These are phyloP conservation scores for Colletotrichum magnum DNA, from an alignment of 2,329 filamentous ascomycete species.

Conservation along the genomic window DNA sequence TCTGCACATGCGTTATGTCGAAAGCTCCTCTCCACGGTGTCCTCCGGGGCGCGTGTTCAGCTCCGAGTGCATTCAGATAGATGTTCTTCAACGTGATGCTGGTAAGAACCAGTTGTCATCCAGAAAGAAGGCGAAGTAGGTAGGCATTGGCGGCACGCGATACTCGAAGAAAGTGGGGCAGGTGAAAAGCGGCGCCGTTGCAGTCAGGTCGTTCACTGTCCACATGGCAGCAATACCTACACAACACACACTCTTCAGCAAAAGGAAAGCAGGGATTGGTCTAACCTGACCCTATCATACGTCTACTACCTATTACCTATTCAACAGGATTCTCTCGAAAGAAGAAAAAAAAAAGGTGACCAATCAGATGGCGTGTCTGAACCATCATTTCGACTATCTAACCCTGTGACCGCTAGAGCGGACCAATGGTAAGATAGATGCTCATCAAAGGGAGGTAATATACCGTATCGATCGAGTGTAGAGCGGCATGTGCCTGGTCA, in stretches of 20 bases:
- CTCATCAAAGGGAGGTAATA: not conserved
- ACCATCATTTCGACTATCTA: conserved; percentile 14
- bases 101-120: too few relatives aligned
- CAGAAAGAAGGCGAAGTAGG: not conserved
- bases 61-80: not conserved
- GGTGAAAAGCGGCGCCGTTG: conserved; percentile 12
- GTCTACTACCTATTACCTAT: not conserved
- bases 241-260: not conserved
- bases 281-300: not conserved
- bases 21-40: not conserved
- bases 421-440: conserved; percentile 22
- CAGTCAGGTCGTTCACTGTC: conserved; percentile 6
- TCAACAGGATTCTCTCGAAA: conserved; percentile 4
- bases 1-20: not conserved
- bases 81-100: not conserved
- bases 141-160: not conserved
- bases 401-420: conserved; percentile 9
- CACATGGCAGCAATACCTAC: conserved; percentile 20
- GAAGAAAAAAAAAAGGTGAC: conserved; percentile 10
- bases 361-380: conserved; percentile 27
- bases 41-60: not conserved
- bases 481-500: not conserved
- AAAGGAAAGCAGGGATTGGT: conserved; percentile 17
- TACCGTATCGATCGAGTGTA: not conserved
- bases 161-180: not conserved